Evolutionary conservation across 2,329 filamentous ascomycete genomes (phyloP).

Genomic region (Iodosphaeria phyllophila): DNA sequence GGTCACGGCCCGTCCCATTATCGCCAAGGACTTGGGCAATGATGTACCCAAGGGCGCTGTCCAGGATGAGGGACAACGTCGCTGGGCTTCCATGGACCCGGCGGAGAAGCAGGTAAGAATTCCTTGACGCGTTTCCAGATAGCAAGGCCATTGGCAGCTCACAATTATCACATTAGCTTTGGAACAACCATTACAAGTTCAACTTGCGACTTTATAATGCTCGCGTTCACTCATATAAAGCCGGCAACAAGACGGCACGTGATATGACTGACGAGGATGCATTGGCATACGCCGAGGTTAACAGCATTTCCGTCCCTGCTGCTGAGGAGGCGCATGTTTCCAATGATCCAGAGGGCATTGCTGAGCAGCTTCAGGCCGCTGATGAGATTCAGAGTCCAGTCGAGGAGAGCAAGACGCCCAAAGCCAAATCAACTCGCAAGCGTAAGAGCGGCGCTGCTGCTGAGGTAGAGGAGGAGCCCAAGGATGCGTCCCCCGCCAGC

Average conservation of each 20-base stretch:
- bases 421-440: conserved; percentile 32
- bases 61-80: conserved; percentile 67
- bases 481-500: conserved; percentile 25
- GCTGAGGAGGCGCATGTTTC: conserved; percentile 18
- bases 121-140: neutral
- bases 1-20: conserved; percentile 68
- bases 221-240: conserved; percentile 45
- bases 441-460: conserved; percentile 32
- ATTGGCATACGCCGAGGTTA: conserved; percentile 38
- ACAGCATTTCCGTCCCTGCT: conserved; percentile 32
- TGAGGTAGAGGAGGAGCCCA: conserved; percentile 22
- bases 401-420: conserved; percentile 36
- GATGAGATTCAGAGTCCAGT: conserved; percentile 11
- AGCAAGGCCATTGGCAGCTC: neutral
- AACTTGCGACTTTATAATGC: conserved; percentile 48
- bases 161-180: conserved; percentile 17
- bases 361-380: conserved; percentile 31
- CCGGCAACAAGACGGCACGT: conserved; percentile 36
- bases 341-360: conserved; percentile 37
- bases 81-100: conserved; percentile 65
- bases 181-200: conserved; percentile 50
- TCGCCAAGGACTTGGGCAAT: conserved; percentile 60
- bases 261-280: conserved; percentile 43
- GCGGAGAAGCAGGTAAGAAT: conserved; percentile 43
- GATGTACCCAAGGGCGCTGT: conserved; percentile 70